These are phyloP conservation scores for Pleurotus citrinopileatus DNA, from an alignment of 768 basidiomycete species.

Conservation along the genomic window DNA sequence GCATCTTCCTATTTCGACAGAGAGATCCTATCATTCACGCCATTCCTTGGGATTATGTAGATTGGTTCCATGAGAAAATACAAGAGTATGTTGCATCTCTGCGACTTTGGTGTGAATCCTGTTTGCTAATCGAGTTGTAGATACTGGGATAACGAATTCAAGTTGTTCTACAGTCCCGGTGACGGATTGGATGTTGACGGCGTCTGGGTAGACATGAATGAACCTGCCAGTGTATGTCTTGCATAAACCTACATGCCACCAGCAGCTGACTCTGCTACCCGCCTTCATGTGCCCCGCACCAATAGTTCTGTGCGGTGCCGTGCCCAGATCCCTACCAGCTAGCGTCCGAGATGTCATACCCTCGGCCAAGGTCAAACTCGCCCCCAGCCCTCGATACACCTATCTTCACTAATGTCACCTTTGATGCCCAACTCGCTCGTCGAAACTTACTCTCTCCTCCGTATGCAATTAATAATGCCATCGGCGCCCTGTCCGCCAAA, in stretches of 20 bases:
- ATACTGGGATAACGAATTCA: constrained; percentile 64
- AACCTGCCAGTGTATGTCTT: constrained; percentile 56
- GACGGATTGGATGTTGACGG: constrained; percentile 66
- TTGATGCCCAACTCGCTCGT: constrained; percentile 14
- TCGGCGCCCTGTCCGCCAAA: constrained; percentile 47
- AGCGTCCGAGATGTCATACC: constrained; percentile 48
- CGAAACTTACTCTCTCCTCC: constrained; percentile 46
- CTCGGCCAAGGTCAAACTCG: constrained; percentile 45
- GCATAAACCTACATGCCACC: not conserved
- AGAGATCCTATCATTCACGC: not conserved
- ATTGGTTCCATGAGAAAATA: constrained; percentile 59
- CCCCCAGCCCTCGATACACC: constrained; percentile 53
- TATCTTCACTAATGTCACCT: constrained; percentile 38
- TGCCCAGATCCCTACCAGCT: constrained; percentile 59
- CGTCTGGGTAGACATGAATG: constrained; percentile 78
- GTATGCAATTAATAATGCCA: constrained; percentile 59
- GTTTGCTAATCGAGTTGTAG: constrained; percentile 22
- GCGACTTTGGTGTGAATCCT: not conserved
- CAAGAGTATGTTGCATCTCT: constrained; percentile 35
- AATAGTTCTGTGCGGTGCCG: constrained; percentile 62
- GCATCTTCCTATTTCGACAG: not conserved
- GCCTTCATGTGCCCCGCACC: not conserved
- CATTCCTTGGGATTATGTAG: constrained; percentile 24
- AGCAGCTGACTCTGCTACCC: too few species aligned
- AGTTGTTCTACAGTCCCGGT: constrained; percentile 48